Conservation (phyloP, 2,329 filamentous ascomycete genomes). For the Didymella keratinophila region DNA sequence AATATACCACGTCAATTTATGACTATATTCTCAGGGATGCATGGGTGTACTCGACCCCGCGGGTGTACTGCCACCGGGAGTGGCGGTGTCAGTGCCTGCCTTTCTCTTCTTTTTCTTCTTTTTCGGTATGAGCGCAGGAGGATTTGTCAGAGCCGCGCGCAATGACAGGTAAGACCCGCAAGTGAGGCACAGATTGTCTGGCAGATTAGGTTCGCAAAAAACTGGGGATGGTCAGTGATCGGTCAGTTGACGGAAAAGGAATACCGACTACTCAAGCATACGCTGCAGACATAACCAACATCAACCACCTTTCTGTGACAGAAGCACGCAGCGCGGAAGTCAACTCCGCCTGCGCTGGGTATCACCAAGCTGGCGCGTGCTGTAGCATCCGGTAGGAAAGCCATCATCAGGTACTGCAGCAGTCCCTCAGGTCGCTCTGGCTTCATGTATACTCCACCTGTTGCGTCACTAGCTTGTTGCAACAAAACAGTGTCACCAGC, state of each 20-base stretch:
- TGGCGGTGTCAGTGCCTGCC: slow-evolving; percentile 43
- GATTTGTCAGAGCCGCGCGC: slow-evolving; percentile 41
- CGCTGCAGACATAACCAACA: slow-evolving; percentile 92
- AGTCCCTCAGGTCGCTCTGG: slow-evolving; percentile 65
- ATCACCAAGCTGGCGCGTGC: slow-evolving; percentile 72
- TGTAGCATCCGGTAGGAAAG: slow-evolving; percentile 77
- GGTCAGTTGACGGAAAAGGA: background rate
- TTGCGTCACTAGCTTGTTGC: slow-evolving; percentile 85
- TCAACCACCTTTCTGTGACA: slow-evolving; percentile 92
- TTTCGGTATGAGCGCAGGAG: slow-evolving; percentile 47
- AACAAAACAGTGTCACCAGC: slow-evolving; percentile 88
- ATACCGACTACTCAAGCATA: slow-evolving; percentile 81
- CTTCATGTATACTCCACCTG: slow-evolving; percentile 73
- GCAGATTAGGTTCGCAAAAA: slow-evolving; percentile 47
- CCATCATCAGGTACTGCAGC: slow-evolving; percentile 93
- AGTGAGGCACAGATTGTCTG: slow-evolving; percentile 48
- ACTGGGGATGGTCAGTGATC: slow-evolving; percentile 33
- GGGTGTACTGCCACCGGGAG: slow-evolving; percentile 45
- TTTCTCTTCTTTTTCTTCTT: slow-evolving; percentile 53
- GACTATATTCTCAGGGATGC: slow-evolving; percentile 34
- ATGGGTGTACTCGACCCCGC: slow-evolving; percentile 45
- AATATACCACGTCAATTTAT: background rate
- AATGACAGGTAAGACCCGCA: slow-evolving; percentile 52
- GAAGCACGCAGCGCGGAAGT: slow-evolving; percentile 98
- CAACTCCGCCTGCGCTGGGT: slow-evolving; percentile 84